Conservation (phyloP, 345 rosid species). For the Syzygium oleosum region DNA sequence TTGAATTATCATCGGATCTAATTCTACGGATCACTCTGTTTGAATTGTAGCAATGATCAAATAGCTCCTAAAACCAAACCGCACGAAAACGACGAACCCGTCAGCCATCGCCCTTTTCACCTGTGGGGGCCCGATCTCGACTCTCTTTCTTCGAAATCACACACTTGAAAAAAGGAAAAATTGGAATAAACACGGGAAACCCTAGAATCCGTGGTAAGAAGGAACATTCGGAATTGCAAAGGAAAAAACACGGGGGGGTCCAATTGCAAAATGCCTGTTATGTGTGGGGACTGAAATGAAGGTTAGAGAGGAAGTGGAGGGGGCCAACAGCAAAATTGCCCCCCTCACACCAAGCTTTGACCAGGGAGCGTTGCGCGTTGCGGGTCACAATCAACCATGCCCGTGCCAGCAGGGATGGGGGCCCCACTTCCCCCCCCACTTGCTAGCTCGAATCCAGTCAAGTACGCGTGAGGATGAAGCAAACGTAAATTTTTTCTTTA, state of each 20-base stretch:
- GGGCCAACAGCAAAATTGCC: not conserved
- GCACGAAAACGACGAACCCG: too few relatives aligned
- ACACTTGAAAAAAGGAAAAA: fast-evolving
- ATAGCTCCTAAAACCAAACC: not conserved
- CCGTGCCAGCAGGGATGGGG: not conserved
- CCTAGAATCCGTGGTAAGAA: not conserved
- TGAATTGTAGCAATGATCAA: not conserved
- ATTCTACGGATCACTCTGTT: not conserved
- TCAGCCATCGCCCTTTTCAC: too few relatives aligned
- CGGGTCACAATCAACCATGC: not conserved
- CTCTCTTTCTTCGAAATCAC: not conserved
- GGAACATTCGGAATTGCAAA: too few relatives aligned
- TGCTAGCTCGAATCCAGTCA: not conserved
- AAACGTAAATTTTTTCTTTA: not conserved
- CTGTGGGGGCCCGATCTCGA: not conserved
- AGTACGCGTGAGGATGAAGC: not conserved
- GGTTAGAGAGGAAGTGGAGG: not conserved
- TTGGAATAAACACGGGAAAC: too few relatives aligned
- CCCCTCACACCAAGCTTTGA: not conserved
- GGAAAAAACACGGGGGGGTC: too few relatives aligned
- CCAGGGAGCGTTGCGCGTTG: not conserved
- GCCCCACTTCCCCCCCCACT: not conserved
- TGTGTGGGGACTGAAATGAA: not conserved
- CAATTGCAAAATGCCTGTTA: not conserved
- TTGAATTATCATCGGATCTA: not conserved